These are phyloP conservation scores for Medicago lupulina DNA, from an alignment of 306 rosid genomes.

Conservation along the genomic window DNA sequence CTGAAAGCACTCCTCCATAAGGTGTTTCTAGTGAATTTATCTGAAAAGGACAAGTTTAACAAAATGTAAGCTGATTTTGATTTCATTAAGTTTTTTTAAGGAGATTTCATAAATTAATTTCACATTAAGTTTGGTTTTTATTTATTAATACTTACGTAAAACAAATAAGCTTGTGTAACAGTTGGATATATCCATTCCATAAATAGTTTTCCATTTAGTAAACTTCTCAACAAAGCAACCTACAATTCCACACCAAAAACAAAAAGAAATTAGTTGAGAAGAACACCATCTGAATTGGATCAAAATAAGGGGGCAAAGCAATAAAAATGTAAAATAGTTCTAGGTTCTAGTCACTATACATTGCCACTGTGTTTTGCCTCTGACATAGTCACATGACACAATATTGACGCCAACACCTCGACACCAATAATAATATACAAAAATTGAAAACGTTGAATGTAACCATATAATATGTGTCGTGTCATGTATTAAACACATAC, in stretches of 20 bases:
- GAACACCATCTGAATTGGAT: not conserved
- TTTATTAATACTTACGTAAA: slow-evolving; percentile 42
- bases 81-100: not conserved
- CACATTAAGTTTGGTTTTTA: not conserved
- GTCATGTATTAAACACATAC: not conserved
- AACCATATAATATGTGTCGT: not conserved
- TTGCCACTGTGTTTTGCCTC: too few relatives aligned
- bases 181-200: slow-evolving; percentile 54
- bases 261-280: not conserved
- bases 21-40: slow-evolving; percentile 40
- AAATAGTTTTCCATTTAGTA: slow-evolving; percentile 48
- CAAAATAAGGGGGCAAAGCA: not conserved
- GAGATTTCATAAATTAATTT: not conserved
- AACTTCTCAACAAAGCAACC: slow-evolving; percentile 44
- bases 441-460: too few relatives aligned
- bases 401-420: not conserved
- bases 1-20: slow-evolving; percentile 42
- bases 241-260: slow-evolving; percentile 41
- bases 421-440: not conserved
- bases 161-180: slow-evolving; percentile 42
- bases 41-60: slow-evolving; percentile 37
- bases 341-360: not conserved
- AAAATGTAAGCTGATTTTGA: slow-evolving; percentile 17
- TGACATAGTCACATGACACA: not conserved
- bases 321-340: not conserved